Conservation (phyloP, 2,329 filamentous ascomycete genomes). For the Fusarium nodosum region DNA sequence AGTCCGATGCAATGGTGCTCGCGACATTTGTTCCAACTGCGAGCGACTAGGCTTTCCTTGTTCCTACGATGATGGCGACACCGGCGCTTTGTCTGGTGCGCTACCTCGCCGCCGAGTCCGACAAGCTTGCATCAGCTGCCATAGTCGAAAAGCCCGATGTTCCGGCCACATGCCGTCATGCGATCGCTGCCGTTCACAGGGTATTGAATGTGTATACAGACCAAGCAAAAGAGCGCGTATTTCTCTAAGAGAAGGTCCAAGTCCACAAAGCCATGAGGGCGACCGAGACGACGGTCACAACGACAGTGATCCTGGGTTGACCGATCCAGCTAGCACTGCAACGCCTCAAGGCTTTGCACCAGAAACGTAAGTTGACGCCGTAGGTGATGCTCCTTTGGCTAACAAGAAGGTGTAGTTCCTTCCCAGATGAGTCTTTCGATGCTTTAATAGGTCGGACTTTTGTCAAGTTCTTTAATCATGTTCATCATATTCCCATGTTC, state of each 20-base stretch:
- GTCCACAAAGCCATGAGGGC: constrained; percentile 54
- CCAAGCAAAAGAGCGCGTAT: constrained; percentile 60
- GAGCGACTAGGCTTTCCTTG: constrained; percentile 70
- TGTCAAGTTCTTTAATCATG: constrained; percentile 69
- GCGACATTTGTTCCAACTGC: constrained; percentile 69
- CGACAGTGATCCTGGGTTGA: constrained; percentile 55
- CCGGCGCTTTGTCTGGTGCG: constrained; percentile 59
- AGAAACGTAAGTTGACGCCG: constrained; percentile 52
- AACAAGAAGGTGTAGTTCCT: constrained; percentile 48
- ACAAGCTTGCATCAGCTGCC: constrained; percentile 70
- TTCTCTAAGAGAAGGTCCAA: constrained; percentile 48
- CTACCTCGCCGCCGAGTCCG: constrained; percentile 67
- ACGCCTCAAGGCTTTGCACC: constrained; percentile 54
- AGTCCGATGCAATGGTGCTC: constrained; percentile 69
- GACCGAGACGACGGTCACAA: constrained; percentile 54
- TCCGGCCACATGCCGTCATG: constrained; percentile 70
- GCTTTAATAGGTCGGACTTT: constrained; percentile 66
- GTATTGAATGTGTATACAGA: constrained; percentile 69
- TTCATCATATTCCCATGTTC: constrained; percentile 71
- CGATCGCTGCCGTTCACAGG: constrained; percentile 64
- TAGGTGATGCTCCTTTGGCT: constrained; percentile 28
- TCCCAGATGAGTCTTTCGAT: constrained; percentile 61
- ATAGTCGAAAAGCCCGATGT: constrained; percentile 70
- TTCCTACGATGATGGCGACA: constrained; percentile 65
- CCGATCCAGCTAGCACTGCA: constrained; percentile 52